phyloP scores from a whole-genome alignment of 1,284 basidiomycete species.

The Butyriboletus appendiculatus region DNA sequence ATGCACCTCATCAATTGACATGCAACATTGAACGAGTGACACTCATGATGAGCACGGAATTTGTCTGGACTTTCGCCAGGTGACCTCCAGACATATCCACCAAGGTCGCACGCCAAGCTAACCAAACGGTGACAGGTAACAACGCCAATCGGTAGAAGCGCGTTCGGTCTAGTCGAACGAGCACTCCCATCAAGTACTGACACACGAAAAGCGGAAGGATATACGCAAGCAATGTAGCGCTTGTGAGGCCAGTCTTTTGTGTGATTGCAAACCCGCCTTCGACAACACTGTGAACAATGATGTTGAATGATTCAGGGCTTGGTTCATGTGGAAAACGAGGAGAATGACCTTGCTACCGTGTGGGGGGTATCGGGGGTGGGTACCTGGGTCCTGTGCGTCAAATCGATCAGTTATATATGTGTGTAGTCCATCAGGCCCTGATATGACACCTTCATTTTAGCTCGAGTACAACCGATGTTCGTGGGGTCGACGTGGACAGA shows the following conservation, averaged over 20 bases:
- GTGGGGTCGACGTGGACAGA: no score
- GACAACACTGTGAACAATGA: not conserved
- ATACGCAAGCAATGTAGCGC: slow-evolving; percentile 9
- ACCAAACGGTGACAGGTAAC: slow-evolving; percentile 23
- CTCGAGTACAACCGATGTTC: not conserved
- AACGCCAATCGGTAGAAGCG: slow-evolving; percentile 25
- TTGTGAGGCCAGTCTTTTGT: slow-evolving; percentile 9
- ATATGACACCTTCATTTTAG: no score
- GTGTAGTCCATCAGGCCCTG: no score
- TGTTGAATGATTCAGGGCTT: not conserved
- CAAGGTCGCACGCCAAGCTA: slow-evolving; percentile 20
- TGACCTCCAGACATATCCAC: slow-evolving; percentile 29
- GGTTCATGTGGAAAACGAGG: not conserved
- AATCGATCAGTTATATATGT: no score
- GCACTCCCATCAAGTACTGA: slow-evolving; percentile 30
- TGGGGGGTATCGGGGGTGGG: not conserved
- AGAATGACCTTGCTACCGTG: slow-evolving; percentile 15
- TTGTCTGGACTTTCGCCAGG: slow-evolving; percentile 12
- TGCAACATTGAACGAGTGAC: not conserved
- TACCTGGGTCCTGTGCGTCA: not conserved
- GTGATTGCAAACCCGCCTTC: slow-evolving; percentile 9
- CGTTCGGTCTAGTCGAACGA: slow-evolving; percentile 31
- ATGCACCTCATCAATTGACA: not conserved
- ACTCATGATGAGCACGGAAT: slow-evolving; percentile 24
- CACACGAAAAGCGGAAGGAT: slow-evolving; percentile 18